phyloP scores from a whole-genome alignment of 1,284 basidiomycete species.

The Ustilago crameri region DNA sequence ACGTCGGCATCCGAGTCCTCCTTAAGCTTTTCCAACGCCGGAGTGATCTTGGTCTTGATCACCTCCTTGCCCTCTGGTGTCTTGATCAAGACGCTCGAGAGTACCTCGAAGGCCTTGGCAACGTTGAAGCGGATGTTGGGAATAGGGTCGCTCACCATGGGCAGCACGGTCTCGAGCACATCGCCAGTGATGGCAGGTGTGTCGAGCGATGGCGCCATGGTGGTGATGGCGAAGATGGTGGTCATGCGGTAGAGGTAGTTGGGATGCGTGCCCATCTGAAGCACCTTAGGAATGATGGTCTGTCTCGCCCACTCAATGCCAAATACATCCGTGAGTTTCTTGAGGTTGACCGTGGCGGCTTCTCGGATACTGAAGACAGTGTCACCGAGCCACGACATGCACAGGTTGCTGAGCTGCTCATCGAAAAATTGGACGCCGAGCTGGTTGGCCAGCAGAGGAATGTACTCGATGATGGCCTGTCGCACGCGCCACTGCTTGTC shows the following conservation, averaged over 20 bases:
- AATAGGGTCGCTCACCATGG: constrained; percentile 89
- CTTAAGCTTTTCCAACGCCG: constrained; percentile 85
- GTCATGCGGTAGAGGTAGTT: constrained; percentile 99
- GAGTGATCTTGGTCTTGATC: constrained; percentile 79
- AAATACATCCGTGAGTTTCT: constrained; percentile 97
- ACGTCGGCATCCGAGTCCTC: constrained; percentile 95
- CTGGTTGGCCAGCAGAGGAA: constrained; percentile 93
- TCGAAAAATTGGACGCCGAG: constrained; percentile 97
- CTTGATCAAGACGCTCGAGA: constrained; percentile 78
- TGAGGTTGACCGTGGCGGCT: constrained; percentile 94
- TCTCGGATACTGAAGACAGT: constrained; percentile 98
- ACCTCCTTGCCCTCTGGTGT: constrained; percentile 80
- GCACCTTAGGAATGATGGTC: constrained; percentile 95
- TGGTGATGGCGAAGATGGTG: constrained; percentile 97
- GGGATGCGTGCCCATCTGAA: constrained; percentile 95
- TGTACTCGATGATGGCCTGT: constrained; percentile 99
- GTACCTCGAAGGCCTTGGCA: constrained; percentile 80
- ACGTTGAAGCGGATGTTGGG: constrained; percentile 99
- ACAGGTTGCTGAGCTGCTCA: constrained; percentile 93
- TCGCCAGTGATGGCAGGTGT: constrained; percentile 85
- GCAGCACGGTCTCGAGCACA: constrained; percentile 85
- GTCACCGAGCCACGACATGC: constrained; percentile 99
- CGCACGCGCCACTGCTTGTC: constrained; percentile 99
- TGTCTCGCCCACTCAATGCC: constrained; percentile 96
- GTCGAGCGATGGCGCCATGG: constrained; percentile 91